Evolutionary conservation across 2,329 filamentous ascomycete species (phyloP), one percentile per base, ranked within the genome.

Genomic region (Penicillium hesseltinei): DNA sequence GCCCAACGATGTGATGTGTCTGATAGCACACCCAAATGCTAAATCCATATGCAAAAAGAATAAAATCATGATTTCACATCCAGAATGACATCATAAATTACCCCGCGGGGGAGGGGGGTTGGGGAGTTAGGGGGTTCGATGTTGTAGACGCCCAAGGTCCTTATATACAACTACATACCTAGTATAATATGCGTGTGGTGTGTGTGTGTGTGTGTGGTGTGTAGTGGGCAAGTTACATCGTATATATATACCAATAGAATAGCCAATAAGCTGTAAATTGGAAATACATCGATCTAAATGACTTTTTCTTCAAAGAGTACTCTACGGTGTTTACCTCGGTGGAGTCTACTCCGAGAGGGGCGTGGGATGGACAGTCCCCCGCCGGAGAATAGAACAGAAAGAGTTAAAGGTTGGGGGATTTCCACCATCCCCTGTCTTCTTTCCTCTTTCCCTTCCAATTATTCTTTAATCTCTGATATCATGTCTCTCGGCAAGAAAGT

Each of bases 401-500:
- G 31, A 33, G 21, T 60, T 62, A 61, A 64, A 40, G 31, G n/a
- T 48, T 56, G 49, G 31, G 53, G 23, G 13, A 38, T 39, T 23
- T 47, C 27, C 45, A 23, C 23, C 23, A 23, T 23, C 23, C 23
- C 3, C 23, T 23, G 23, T 23, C 61, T 50, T 51, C 17, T 39
- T 55, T 51, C 35, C 38, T 52, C 36, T 56, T 48, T 31, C 21
- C n/a, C 46, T 43, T 45, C 50, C 33, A 17, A 25, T 31, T 23
- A 49, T 48, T 25, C 33, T 27, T 44, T 35, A 42, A 40, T 31
- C 49, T 27, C n/a, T 48, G 3, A 21, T 10, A 67, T 47, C 47
- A 76, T 76, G 73, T 76, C 73, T 71, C 71, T 75, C 62, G 72
- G 72, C 48, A 75, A 73, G 63, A 75, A 72, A 57, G 69, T 71